These are phyloP conservation scores for Fragilariopsis cylindrus DNA, from an alignment of 108 stramenopile genomes.

Conservation along the genomic window DNA sequence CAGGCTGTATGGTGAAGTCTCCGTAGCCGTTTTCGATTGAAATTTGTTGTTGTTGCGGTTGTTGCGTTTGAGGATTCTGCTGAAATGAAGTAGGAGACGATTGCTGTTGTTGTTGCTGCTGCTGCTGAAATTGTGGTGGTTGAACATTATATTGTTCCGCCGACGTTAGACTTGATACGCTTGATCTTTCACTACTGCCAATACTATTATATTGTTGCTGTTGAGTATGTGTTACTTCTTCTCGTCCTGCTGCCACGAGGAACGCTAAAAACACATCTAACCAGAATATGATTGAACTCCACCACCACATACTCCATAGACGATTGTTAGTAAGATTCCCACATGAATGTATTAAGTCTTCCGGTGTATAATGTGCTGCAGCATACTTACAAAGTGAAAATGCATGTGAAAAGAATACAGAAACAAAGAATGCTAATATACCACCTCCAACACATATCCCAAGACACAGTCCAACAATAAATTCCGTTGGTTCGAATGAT, in stretches of 20 bases:
- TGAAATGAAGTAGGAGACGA: not conserved
- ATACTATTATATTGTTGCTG: constrained; percentile 26
- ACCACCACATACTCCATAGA: constrained; percentile 39
- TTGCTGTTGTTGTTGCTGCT: constrained; percentile 13
- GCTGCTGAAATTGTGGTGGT: not conserved
- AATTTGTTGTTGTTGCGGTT: not conserved
- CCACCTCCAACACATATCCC: constrained; percentile 43
- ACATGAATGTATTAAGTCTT: constrained; percentile 11
- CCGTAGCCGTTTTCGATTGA: not conserved
- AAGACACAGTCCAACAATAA: constrained; percentile 42
- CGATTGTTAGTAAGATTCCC: not conserved
- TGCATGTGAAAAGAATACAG: constrained; percentile 5
- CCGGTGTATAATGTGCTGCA: not conserved
- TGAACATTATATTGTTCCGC: not conserved
- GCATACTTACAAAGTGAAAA: constrained; percentile 18
- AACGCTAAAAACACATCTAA: constrained; percentile 28
- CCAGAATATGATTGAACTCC: constrained; percentile 45
- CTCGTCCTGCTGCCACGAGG: constrained; percentile 22
- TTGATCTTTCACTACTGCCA: constrained; percentile 3
- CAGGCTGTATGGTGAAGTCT: not conserved
- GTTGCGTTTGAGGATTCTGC: constrained; percentile 9
- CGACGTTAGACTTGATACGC: not conserved
- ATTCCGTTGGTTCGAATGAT: constrained; percentile 41
- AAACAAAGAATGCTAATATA: constrained; percentile 25
- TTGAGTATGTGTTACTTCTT: constrained; percentile 23